Conservation (phyloP, 176 grass and related monocot species). For the Zizania latifolia region DNA sequence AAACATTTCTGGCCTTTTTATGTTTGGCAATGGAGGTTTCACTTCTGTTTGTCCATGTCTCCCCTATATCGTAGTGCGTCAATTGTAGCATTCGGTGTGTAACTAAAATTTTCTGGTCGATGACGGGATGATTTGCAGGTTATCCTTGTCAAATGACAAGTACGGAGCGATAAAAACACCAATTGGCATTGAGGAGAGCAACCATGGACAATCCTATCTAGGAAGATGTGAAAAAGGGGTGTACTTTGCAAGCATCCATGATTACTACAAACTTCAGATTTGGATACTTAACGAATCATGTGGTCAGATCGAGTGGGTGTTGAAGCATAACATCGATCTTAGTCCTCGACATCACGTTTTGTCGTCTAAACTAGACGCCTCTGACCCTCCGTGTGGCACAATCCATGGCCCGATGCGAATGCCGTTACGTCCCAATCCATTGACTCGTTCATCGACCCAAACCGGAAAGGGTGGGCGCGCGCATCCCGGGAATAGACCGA, state of each 20-base stretch:
- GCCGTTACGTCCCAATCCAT: no score
- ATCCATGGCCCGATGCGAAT: no score
- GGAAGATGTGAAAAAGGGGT: background rate
- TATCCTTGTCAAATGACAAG: background rate
- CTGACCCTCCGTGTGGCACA: no score
- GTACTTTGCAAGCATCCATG: background rate
- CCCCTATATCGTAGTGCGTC: background rate
- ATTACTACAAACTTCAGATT: background rate
- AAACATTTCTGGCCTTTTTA: background rate
- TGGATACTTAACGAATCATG: slow-evolving; percentile 1
- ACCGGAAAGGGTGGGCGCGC: no score
- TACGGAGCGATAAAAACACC: background rate
- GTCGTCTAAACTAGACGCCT: no score
- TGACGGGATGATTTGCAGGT: background rate
- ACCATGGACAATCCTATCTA: background rate
- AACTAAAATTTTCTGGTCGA: background rate
- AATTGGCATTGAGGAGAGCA: background rate
- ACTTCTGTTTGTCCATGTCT: no score
- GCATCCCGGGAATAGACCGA: no score
- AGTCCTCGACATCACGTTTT: background rate
- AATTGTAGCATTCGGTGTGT: background rate
- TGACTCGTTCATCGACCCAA: no score
- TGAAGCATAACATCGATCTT: background rate
- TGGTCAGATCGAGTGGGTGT: background rate
- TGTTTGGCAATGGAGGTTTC: no score